A percentile compares a stretch with the other conserved stretches of the same genome.
Conservation (phyloP, 495 filamentous ascomycete genomes). For the Aspergillus homomorphus region DNA sequence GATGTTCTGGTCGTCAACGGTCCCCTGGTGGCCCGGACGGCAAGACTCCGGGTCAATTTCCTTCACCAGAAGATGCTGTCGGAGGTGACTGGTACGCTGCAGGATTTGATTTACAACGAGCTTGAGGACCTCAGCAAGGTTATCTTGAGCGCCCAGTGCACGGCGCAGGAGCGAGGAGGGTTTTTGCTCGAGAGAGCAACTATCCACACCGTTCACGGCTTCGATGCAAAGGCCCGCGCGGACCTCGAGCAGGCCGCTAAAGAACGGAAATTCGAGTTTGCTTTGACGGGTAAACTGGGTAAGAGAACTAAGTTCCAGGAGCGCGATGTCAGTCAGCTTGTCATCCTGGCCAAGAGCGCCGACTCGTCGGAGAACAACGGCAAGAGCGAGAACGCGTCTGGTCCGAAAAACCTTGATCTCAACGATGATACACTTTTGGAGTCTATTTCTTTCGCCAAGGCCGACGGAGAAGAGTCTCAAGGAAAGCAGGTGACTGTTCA, state of each 20-base stretch:
- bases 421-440: constrained; percentile 95
- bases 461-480: constrained; percentile 31
- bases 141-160: constrained; percentile 35
- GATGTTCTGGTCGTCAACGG: constrained; percentile 43
- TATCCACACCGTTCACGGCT: constrained; percentile 80
- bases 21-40: constrained; percentile 34
- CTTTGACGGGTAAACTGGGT: constrained; percentile 78
- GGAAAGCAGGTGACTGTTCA: constrained; percentile 38
- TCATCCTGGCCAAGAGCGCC: constrained; percentile 80
- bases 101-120: constrained; percentile 54
- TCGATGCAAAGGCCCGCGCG: constrained; percentile 69
- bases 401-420: constrained; percentile 66
- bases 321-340: constrained; percentile 82
- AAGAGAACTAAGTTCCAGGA: constrained; percentile 93
- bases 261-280: constrained; percentile 71
- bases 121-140: constrained; percentile 40
- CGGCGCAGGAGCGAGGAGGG: constrained; percentile 48
- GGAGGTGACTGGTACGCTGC: constrained; percentile 66
- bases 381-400: constrained; percentile 22
- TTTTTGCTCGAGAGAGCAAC: constrained; percentile 79
- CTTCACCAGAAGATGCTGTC: constrained; percentile 86
- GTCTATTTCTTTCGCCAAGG: constrained; percentile 69
- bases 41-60: constrained; percentile 68
- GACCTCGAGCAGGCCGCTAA: constrained; percentile 65
- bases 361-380: constrained; percentile 16